Percentiles rank a stretch among this genome's conserved stretches.
phyloP scores from a whole-genome alignment of 2,329 filamentous ascomycete genomes.

The Graphium sp. region DNA sequence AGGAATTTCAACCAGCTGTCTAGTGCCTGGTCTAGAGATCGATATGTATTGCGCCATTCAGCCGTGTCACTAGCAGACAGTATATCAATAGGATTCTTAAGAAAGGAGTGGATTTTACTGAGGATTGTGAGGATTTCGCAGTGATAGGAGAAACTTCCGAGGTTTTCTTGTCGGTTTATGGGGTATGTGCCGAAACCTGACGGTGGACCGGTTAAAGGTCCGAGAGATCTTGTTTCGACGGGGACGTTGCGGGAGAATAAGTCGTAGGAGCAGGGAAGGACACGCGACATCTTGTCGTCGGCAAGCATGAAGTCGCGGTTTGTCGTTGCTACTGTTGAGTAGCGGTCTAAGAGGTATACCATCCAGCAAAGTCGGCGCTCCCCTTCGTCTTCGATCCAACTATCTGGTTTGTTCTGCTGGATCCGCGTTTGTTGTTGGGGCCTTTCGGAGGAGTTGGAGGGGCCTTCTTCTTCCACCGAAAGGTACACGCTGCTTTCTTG shows the following conservation, averaged over 20 bases:
- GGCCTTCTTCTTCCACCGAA: conserved; percentile 13
- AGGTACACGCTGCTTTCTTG: conserved; percentile 21
- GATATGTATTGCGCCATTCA: conserved; percentile 22
- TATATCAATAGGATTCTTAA: conserved; percentile 20
- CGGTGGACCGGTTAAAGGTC: too few relatives aligned
- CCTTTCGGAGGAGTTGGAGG: too few relatives aligned
- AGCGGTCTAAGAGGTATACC: conserved; percentile 25
- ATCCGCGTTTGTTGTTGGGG: conserved; percentile 13
- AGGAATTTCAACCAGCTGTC: conserved; percentile 23
- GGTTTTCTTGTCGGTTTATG: conserved; percentile 21
- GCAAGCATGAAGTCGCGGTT: conserved; percentile 23
- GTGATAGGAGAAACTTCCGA: conserved; percentile 26
- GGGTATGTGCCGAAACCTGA: conserved; percentile 6
- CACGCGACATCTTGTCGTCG: conserved; percentile 19
- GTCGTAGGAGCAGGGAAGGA: conserved; percentile 25
- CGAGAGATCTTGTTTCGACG: conserved; percentile 20
- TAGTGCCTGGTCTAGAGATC: conserved; percentile 18
- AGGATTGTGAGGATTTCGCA: conserved; percentile 25
- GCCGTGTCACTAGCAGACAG: conserved; percentile 19
- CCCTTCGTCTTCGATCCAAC: conserved; percentile 27
- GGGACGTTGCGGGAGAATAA: conserved; percentile 24
- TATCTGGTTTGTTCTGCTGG: conserved; percentile 19
- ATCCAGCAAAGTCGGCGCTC: conserved; percentile 24
- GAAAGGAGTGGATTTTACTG: conserved; percentile 23
- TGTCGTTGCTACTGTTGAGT: conserved; percentile 22